Percentiles rank a stretch among this genome's conserved stretches.
Evolutionary conservation across 805 yeast genomes (phyloP).

Genomic region (Wickerhamomyces alni): DNA sequence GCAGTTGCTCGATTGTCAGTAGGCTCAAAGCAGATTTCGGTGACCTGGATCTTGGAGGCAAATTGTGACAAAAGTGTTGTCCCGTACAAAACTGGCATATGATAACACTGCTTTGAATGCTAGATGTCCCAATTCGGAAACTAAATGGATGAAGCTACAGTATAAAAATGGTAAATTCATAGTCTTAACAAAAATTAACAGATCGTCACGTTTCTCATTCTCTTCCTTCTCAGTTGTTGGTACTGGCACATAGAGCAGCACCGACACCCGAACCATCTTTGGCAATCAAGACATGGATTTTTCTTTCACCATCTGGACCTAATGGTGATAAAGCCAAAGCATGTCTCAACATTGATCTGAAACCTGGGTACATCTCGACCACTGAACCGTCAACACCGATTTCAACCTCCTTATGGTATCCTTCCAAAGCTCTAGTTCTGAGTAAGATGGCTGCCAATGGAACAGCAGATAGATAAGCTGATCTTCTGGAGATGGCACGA

Average conservation of each 20-base stretch:
- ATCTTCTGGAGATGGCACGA: constrained; percentile 75
- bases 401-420: constrained; percentile 70
- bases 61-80: background rate
- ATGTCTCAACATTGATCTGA: constrained; percentile 71
- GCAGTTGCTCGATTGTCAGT: no score
- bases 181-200: no score
- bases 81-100: background rate
- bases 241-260: constrained; percentile 77
- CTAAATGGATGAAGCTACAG: no score
- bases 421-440: constrained; percentile 58
- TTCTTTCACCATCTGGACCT: constrained; percentile 69
- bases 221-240: background rate
- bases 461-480: constrained; percentile 86
- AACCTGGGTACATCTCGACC: constrained; percentile 89
- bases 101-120: background rate
- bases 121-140: background rate
- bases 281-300: constrained; percentile 72
- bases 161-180: no score
- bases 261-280: constrained; percentile 98
- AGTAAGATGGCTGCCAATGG: constrained; percentile 79
- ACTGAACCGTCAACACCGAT: constrained; percentile 96
- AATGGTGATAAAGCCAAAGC: constrained; percentile 67
- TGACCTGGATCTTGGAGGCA: no score
- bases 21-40: no score
- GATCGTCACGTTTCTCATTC: background rate